These are phyloP conservation scores for Puya raimondii DNA, from an alignment of 176 grass and related monocot genomes.

Conservation along the genomic window DNA sequence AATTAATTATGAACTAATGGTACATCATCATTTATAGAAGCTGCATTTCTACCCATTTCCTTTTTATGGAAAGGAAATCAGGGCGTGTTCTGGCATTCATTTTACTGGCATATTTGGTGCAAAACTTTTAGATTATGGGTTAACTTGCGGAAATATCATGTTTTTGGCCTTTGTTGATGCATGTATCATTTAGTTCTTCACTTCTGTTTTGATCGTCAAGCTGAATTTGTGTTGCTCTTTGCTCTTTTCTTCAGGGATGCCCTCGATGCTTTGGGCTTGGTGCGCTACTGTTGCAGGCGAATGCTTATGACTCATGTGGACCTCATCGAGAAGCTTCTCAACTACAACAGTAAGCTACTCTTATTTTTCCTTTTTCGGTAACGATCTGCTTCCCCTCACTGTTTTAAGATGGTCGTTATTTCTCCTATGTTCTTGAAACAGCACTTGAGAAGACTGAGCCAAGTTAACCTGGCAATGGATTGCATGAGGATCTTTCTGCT, in stretches of 20 bases:
- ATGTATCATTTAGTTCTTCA: not conserved
- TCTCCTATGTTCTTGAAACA: slow-evolving; percentile 9
- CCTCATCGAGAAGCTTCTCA: slow-evolving; percentile 89
- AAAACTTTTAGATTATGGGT: too few species aligned
- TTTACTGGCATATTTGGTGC: too few species aligned
- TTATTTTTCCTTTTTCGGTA: slow-evolving; percentile 11
- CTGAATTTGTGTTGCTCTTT: not conserved
- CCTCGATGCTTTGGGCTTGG: slow-evolving; percentile 70
- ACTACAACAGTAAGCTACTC: slow-evolving; percentile 79
- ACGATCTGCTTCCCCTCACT: not conserved
- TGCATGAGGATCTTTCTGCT: not conserved
- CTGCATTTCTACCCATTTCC: too few species aligned
- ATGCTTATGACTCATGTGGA: slow-evolving; percentile 99
- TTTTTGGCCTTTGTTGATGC: too few species aligned
- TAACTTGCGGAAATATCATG: too few species aligned
- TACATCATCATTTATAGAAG: too few species aligned
- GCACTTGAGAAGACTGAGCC: slow-evolving; percentile 29
- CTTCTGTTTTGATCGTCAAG: not conserved
- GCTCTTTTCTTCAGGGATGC: slow-evolving; percentile 50
- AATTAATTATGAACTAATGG: too few species aligned
- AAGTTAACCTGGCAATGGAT: slow-evolving; percentile 3
- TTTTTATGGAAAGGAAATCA: too few species aligned
- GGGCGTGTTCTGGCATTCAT: too few species aligned
- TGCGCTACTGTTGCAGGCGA: slow-evolving; percentile 81
- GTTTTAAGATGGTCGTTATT: slow-evolving; percentile 1